phyloP scores from a whole-genome alignment of 768 basidiomycete species.

The Kwoniella shandongensis region DNA sequence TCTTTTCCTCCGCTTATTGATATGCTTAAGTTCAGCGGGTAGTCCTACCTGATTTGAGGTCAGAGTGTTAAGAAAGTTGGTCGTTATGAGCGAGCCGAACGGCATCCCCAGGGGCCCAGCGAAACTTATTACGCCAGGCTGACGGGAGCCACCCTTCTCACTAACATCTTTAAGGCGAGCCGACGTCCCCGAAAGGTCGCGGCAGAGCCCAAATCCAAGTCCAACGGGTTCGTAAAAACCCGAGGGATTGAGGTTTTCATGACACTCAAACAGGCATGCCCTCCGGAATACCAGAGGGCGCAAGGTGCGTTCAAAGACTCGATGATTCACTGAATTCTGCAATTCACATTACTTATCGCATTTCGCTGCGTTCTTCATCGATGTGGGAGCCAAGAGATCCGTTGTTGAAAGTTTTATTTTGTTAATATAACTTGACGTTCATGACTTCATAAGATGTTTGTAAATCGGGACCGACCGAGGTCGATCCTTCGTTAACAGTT shows the following conservation, averaged over 20 bases:
- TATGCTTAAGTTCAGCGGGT: conserved; percentile 86
- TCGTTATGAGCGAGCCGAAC: conserved; percentile 40
- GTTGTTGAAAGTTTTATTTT: conserved; percentile 61
- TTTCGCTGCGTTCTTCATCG: conserved; percentile 79
- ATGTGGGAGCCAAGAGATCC: conserved; percentile 77
- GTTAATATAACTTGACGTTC: conserved; percentile 47
- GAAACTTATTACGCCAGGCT: conserved; percentile 60
- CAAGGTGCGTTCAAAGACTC: conserved; percentile 81
- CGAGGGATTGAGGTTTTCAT: conserved; percentile 42
- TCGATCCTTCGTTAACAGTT: conserved; percentile 42
- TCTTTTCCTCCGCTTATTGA: conserved; percentile 88
- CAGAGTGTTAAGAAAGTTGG: conserved; percentile 49
- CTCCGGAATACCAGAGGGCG: conserved; percentile 71
- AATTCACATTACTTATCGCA: conserved; percentile 81
- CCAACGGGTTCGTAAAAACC: conserved; percentile 24
- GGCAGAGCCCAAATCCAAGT: conserved; percentile 45
- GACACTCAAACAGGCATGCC: conserved; percentile 69
- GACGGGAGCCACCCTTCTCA: conserved; percentile 36
- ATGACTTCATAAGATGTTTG: conserved; percentile 34
- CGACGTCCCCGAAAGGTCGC: conserved; percentile 9
- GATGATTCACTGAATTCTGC: conserved; percentile 77
- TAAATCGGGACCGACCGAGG: conserved; percentile 16
- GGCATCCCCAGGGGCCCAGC: conserved; percentile 17
- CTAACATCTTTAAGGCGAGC: conserved; percentile 60
- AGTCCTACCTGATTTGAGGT: conserved; percentile 80